Evolutionary conservation across 306 rosid species (phyloP).

Genomic region (Oxytropis ochrocephala): DNA sequence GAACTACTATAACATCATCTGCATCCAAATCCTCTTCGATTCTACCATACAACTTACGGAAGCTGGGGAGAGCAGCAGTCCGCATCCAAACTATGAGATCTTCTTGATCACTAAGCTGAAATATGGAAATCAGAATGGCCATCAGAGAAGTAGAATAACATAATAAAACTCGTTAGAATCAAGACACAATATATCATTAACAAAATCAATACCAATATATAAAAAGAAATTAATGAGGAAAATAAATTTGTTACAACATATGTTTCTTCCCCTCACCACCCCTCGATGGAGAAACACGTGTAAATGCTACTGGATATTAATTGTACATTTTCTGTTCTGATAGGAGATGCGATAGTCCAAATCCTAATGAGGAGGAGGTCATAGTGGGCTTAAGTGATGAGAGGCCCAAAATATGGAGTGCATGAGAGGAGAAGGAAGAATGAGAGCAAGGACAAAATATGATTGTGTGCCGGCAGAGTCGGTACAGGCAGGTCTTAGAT

Average conservation of each 20-base stretch:
- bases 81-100: slow-evolving; percentile 99
- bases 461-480: neutral
- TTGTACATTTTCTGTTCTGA: neutral
- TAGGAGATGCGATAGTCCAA: neutral
- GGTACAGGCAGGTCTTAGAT: neutral
- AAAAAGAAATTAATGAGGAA: neutral
- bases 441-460: neutral
- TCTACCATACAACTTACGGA: slow-evolving; percentile 87
- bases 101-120: slow-evolving; percentile 89
- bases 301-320: slow-evolving; percentile 1
- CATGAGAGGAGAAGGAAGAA: neutral
- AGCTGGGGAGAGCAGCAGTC: slow-evolving; percentile 93
- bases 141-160: slow-evolving; percentile 20
- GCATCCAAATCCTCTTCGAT: slow-evolving; percentile 86
- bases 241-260: neutral
- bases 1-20: slow-evolving; percentile 66
- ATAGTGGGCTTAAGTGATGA: neutral
- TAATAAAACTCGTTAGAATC: slow-evolving; percentile 16
- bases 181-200: neutral
- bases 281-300: neutral
- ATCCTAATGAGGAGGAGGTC: neutral
- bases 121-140: slow-evolving; percentile 22
- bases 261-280: neutral
- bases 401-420: neutral
- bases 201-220: neutral